A percentile compares a stretch with the other conserved stretches of the same genome.
Conservation (phyloP, 805 yeast genomes). For the Lachancea thermotolerans region DNA sequence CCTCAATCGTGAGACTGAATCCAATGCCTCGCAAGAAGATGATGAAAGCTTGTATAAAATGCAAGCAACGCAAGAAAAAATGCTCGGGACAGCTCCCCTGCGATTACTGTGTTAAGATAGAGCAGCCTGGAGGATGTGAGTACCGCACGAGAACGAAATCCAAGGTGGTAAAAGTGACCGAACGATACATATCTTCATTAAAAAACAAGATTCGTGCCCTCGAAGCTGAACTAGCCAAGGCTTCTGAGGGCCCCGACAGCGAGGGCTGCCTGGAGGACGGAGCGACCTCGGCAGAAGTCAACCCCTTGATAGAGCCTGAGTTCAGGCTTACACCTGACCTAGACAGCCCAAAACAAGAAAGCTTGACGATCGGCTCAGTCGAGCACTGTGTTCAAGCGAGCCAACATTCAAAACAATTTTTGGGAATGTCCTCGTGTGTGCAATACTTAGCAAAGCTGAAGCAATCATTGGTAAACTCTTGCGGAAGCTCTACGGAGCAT, state of each 20-base stretch:
- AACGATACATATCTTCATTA: constrained; percentile 10
- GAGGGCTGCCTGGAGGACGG: not conserved
- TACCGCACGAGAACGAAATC: constrained; percentile 10
- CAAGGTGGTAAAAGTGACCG: constrained; percentile 15
- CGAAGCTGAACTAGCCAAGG: constrained; percentile 8
- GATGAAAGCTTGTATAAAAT: constrained; percentile 14
- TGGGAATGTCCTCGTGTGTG: constrained; percentile 15
- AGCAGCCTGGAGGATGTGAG: constrained; percentile 11
- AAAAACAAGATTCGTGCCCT: constrained; percentile 12
- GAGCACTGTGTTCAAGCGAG: not conserved
- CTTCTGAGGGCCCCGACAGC: not conserved
- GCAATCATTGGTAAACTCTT: constrained; percentile 9
- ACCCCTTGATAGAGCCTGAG: constrained; percentile 11
- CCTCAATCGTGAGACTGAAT: too few species aligned
- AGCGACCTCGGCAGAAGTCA: constrained; percentile 1
- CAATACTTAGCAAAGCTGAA: constrained; percentile 12
- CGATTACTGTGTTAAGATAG: constrained; percentile 15
- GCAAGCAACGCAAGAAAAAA: constrained; percentile 16
- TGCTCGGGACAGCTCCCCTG: constrained; percentile 17
- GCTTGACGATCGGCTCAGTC: too few species aligned
- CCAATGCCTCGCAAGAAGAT: constrained; percentile 2
- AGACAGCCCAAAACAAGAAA: too few species aligned
- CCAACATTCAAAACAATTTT: constrained; percentile 2
- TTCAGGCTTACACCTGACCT: not conserved
- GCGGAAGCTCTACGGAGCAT: not conserved